Percentiles rank a stretch among this genome's conserved stretches.
phyloP scores from a whole-genome alignment of 108 stramenopile genomes.

The Fistulifera solaris region DNA sequence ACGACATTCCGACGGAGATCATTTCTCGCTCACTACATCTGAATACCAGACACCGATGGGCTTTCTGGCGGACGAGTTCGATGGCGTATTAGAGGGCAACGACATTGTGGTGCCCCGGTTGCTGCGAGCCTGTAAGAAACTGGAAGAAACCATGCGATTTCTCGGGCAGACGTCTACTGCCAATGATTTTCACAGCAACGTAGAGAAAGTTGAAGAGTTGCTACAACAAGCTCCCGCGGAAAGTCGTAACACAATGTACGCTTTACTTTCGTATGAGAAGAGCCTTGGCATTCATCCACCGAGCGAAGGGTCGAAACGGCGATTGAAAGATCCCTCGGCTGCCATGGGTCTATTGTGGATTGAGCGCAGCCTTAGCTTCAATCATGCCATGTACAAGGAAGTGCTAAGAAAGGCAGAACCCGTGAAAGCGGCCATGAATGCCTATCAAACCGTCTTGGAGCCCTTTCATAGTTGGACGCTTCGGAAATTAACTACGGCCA shows the following conservation, averaged over 20 bases:
- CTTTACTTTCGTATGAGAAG: conserved; percentile 29
- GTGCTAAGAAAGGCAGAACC: conserved; percentile 9
- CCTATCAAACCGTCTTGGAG: conserved; percentile 24
- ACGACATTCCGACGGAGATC: no score
- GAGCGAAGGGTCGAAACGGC: conserved; percentile 12
- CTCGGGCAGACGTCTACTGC: conserved; percentile 31
- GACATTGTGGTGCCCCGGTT: conserved; percentile 35
- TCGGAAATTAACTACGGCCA: conserved; percentile 16
- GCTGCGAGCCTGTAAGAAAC: conserved; percentile 31
- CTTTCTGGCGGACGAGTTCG: no score
- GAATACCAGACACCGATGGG: no score
- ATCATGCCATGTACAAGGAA: conserved; percentile 31
- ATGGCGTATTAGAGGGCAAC: background rate
- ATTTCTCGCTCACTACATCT: no score
- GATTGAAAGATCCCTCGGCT: conserved; percentile 39
- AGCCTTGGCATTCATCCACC: conserved; percentile 19
- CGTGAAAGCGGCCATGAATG: conserved; percentile 19
- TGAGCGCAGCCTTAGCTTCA: conserved; percentile 41
- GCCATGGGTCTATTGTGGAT: conserved; percentile 60
- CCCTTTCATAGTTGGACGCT: conserved; percentile 39
- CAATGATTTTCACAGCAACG: conserved; percentile 40
- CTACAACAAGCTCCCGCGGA: conserved; percentile 25
- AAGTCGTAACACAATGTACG: conserved; percentile 16
- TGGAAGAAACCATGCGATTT: conserved; percentile 26
- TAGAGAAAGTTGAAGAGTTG: conserved; percentile 35